Percentiles rank a stretch among this genome's conserved stretches.
Evolutionary conservation across 2,329 filamentous ascomycete genomes (phyloP).

Genomic region (Teratosphaeria destructans): DNA sequence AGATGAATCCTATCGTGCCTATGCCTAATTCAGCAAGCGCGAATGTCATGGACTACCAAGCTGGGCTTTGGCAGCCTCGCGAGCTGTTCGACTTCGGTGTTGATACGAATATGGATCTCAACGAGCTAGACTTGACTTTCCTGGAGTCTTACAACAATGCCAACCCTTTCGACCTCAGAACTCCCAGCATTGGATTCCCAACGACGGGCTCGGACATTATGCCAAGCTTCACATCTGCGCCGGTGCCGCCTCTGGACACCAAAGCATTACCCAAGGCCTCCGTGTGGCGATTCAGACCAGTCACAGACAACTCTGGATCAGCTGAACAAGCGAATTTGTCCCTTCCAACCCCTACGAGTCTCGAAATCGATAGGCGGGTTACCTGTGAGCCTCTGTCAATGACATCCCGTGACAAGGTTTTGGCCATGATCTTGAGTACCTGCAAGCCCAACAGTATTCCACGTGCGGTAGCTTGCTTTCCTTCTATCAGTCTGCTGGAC

Average conservation of each 20-base stretch:
- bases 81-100: conserved; percentile 36
- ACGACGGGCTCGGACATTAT: conserved; percentile 23
- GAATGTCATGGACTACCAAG: conserved; percentile 22
- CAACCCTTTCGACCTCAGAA: conserved; percentile 30
- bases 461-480: conserved; percentile 50
- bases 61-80: conserved; percentile 33
- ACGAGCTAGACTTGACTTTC: conserved; percentile 35
- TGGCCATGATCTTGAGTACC: conserved; percentile 53
- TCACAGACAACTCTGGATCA: conserved; percentile 25
- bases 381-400: conserved; percentile 32
- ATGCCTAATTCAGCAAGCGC: conserved; percentile 11
- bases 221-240: conserved; percentile 24
- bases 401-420: conserved; percentile 45
- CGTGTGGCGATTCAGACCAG: conserved; percentile 36
- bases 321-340: conserved; percentile 30
- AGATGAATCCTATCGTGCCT: conserved; percentile 18
- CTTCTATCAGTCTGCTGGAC: conserved; percentile 50
- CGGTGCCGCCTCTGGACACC: conserved; percentile 22
- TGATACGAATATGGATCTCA: conserved; percentile 35
- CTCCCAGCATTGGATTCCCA: conserved; percentile 23
- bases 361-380: conserved; percentile 31
- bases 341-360: conserved; percentile 27
- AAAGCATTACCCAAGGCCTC: conserved; percentile 31
- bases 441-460: conserved; percentile 43
- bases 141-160: conserved; percentile 37